Conservation (phyloP, 305 asterid species). For the Solanum hybrid region DNA sequence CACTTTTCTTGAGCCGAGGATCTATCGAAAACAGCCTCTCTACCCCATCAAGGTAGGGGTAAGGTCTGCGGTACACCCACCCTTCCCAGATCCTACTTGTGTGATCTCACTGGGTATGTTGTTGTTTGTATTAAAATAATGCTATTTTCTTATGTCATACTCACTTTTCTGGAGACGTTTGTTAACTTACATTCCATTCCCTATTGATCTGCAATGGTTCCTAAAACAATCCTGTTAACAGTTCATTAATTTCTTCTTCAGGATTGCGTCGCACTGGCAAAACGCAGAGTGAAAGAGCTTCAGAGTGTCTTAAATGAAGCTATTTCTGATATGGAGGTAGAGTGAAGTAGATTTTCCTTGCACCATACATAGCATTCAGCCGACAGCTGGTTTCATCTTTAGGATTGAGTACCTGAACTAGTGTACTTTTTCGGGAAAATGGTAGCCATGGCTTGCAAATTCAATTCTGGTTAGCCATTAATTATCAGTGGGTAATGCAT, state of each 20-base stretch:
- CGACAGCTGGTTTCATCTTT: not conserved
- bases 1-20: not conserved
- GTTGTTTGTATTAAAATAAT: not conserved
- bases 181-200: not conserved
- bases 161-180: not conserved
- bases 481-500: not conserved
- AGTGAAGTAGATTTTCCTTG: conserved; percentile 11
- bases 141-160: not conserved
- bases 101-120: not conserved
- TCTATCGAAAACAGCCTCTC: not conserved
- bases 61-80: not conserved
- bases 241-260: conserved; percentile 27
- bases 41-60: not conserved
- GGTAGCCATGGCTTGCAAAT: not conserved
- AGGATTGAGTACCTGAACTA: not conserved
- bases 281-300: conserved; percentile 59
- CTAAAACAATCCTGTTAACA: not conserved
- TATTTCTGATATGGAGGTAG: conserved; percentile 60
- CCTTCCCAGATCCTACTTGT: not conserved
- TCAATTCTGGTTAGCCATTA: not conserved
- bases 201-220: not conserved
- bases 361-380: not conserved
- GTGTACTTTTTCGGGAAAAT: not conserved
- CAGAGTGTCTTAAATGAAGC: conserved; percentile 51
- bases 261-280: conserved; percentile 63